Evolutionary conservation across 345 rosid species (phyloP).

Genomic region (Tarenaya hassleriana): DNA sequence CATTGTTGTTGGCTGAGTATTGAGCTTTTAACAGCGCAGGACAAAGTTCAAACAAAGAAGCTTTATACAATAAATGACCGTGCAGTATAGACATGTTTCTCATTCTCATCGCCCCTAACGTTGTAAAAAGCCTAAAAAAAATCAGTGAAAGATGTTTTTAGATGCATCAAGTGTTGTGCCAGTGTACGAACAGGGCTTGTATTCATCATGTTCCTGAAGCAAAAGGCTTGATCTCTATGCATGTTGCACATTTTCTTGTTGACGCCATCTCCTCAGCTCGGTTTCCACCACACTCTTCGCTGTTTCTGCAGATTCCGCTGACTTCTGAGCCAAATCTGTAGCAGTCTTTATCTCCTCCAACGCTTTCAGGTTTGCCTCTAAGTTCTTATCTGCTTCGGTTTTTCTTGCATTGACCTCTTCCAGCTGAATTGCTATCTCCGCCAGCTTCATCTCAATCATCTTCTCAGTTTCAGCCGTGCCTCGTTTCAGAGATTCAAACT

Average conservation of each 20-base stretch:
- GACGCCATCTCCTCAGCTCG: slow-evolving; percentile 61
- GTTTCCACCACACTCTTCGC: slow-evolving; percentile 54
- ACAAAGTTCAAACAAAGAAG: too few species aligned
- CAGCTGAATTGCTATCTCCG: slow-evolving; percentile 39
- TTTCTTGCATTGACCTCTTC: slow-evolving; percentile 41
- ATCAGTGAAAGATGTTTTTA: too few species aligned
- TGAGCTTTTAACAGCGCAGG: too few species aligned
- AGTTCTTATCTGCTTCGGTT: slow-evolving; percentile 35
- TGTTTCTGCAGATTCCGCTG: slow-evolving; percentile 62
- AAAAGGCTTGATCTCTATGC: slow-evolving; percentile 11
- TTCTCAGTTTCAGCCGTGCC: slow-evolving; percentile 44
- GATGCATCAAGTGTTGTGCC: too few species aligned
- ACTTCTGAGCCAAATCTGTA: slow-evolving; percentile 61
- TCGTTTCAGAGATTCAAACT: slow-evolving; percentile 43
- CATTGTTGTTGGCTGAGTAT: too few species aligned
- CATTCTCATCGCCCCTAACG: too few species aligned
- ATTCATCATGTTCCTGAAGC: too few species aligned
- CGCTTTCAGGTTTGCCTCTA: slow-evolving; percentile 46
- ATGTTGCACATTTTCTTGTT: slow-evolving; percentile 34
- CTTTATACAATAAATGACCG: too few species aligned
- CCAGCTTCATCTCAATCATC: slow-evolving; percentile 41
- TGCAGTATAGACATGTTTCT: too few species aligned
- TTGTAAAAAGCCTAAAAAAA: too few species aligned
- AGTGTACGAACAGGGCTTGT: too few species aligned
- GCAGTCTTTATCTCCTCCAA: slow-evolving; percentile 63